Conservation (phyloP, 371 early-diverging fungal species). For the Funneliformis caledonium region DNA sequence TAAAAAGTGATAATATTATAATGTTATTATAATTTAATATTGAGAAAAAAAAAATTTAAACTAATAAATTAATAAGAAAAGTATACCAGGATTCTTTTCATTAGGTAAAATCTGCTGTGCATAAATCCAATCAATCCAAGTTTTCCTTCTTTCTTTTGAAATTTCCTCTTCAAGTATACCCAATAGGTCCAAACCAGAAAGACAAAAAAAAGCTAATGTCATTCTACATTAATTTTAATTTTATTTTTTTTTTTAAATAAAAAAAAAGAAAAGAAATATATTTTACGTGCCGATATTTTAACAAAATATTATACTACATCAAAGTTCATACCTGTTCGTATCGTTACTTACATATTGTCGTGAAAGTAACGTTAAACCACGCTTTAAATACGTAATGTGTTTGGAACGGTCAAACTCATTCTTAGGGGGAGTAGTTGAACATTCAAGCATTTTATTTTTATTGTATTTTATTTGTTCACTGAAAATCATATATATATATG, state of each 20-base stretch:
- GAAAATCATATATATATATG: too few relatives aligned
- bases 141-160: constrained; percentile 56
- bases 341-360: constrained; percentile 73
- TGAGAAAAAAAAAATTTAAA: neutral
- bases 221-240: constrained; percentile 58
- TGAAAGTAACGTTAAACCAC: constrained; percentile 77
- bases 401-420: constrained; percentile 50
- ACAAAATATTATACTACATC: neutral
- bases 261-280: neutral
- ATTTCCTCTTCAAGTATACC: constrained; percentile 64
- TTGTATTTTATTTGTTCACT: neutral
- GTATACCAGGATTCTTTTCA: constrained; percentile 40
- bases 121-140: constrained; percentile 97
- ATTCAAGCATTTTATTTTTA: neutral
- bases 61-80: too few relatives aligned
- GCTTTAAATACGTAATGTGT: constrained; percentile 75
- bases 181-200: constrained; percentile 81
- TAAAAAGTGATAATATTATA: constrained; percentile 17
- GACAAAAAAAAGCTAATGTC: constrained; percentile 83
- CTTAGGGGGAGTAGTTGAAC: neutral
- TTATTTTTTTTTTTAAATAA: neutral
- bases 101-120: constrained; percentile 79
- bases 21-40: neutral
- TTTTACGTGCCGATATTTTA: neutral
- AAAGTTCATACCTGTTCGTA: constrained; percentile 69